These are phyloP conservation scores for Mycena galopus DNA, from an alignment of 768 basidiomycete genomes.

Conservation along the genomic window DNA sequence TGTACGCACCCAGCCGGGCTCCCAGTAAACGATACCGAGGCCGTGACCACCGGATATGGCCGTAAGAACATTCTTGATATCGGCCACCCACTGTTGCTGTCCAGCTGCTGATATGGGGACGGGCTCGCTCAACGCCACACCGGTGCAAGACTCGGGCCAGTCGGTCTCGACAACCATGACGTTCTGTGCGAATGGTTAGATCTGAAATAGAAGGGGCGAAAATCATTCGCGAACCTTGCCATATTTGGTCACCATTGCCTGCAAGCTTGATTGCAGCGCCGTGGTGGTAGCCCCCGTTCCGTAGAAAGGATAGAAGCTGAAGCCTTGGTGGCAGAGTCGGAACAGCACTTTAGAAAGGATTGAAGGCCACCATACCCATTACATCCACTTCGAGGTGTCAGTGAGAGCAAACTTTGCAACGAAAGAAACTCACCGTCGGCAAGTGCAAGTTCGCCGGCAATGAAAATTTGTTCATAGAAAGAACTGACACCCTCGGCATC, in stretches of 20 bases:
- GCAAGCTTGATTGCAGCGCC: slow-evolving; percentile 64
- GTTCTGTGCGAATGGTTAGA: slow-evolving; percentile 45
- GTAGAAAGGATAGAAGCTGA: slow-evolving; percentile 78
- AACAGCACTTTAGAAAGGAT: neutral
- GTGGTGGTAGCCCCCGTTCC: slow-evolving; percentile 67
- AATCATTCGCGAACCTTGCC: slow-evolving; percentile 54
- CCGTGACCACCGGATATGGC: slow-evolving; percentile 63
- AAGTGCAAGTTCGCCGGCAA: slow-evolving; percentile 61
- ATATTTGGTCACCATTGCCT: slow-evolving; percentile 60
- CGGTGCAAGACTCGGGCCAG: slow-evolving; percentile 68
- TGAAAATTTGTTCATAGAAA: slow-evolving; percentile 67
- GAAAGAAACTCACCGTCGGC: slow-evolving; percentile 44
- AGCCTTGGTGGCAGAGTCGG: slow-evolving; percentile 33
- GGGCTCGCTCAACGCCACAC: slow-evolving; percentile 58
- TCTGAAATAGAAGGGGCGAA: neutral
- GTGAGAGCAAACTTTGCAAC: neutral
- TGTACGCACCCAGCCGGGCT: slow-evolving; percentile 73
- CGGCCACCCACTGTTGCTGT: slow-evolving; percentile 66
- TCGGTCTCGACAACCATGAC: slow-evolving; percentile 76
- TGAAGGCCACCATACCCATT: slow-evolving; percentile 50
- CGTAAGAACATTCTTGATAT: slow-evolving; percentile 61
- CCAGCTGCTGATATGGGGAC: slow-evolving; percentile 64
- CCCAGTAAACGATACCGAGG: slow-evolving; percentile 71
- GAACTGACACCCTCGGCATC: slow-evolving; percentile 56
- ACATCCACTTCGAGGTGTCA: slow-evolving; percentile 55